phyloP scores from a whole-genome alignment of 202 grass and related monocot species.

The Setaria italica region DNA sequence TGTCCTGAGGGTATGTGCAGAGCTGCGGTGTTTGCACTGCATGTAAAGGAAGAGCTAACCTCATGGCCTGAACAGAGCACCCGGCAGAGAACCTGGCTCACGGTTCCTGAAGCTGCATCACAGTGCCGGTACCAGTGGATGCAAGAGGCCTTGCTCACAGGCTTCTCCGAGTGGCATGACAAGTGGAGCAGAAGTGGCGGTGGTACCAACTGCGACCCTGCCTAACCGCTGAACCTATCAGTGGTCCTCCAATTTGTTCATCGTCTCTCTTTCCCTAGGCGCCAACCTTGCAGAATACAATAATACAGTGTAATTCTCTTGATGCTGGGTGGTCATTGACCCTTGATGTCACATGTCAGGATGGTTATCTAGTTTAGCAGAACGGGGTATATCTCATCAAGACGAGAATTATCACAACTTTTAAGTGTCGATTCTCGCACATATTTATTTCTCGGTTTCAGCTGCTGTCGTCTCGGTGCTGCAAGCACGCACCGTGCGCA shows the following conservation, averaged over 20 bases:
- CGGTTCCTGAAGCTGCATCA: constrained; percentile 63
- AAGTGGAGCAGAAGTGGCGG: constrained; percentile 53
- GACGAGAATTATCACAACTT: constrained; percentile 74
- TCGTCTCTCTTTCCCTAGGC: constrained; percentile 36
- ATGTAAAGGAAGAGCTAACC: constrained; percentile 80
- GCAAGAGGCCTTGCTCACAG: constrained; percentile 72
- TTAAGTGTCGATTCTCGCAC: constrained; percentile 62
- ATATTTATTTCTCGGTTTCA: constrained; percentile 40
- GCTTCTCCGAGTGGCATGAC: constrained; percentile 71
- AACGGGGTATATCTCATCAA: constrained; percentile 46
- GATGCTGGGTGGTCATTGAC: constrained; percentile 54
- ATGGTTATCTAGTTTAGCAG: constrained; percentile 61
- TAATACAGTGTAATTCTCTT: constrained; percentile 59
- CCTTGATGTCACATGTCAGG: constrained; percentile 33
- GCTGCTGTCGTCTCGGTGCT: constrained; percentile 12
- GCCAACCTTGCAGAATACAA: constrained; percentile 55
- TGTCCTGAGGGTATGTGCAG: constrained; percentile 90
- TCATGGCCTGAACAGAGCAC: constrained; percentile 97
- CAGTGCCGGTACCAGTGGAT: constrained; percentile 87
- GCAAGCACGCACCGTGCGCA: neutral
- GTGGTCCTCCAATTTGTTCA: constrained; percentile 8
- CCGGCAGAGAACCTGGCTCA: constrained; percentile 75
- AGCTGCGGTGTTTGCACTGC: constrained; percentile 85
- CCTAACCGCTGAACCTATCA: constrained; percentile 28
- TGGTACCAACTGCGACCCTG: neutral